Percentiles rank a stretch among this genome's conserved stretches.
Conservation (phyloP, 805 yeast species). For the Starmerella stigmatis region DNA sequence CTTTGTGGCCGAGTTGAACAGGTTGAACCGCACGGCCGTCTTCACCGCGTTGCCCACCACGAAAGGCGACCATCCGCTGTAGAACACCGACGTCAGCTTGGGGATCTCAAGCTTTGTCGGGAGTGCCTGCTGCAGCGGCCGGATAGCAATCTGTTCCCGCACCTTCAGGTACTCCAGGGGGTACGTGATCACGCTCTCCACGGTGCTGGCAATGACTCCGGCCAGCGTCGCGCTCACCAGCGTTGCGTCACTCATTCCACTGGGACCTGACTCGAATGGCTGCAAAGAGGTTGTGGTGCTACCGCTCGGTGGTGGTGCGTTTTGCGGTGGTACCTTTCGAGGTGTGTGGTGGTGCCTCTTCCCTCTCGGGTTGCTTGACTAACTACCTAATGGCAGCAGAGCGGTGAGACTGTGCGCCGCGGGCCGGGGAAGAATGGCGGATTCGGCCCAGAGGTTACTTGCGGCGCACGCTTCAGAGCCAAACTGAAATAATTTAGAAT, state of each 20-base stretch:
- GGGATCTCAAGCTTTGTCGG: conserved; percentile 20
- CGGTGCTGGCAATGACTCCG: conserved; percentile 32
- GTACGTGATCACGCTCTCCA: conserved; percentile 33
- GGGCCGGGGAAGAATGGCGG: too few species aligned
- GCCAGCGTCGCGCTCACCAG: conserved; percentile 32
- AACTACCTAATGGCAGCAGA: not conserved
- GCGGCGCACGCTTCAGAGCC: too few species aligned
- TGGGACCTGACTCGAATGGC: not conserved
- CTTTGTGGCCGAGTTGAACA: conserved; percentile 64
- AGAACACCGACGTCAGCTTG: conserved; percentile 26
- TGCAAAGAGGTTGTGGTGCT: too few species aligned
- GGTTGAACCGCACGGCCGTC: conserved; percentile 59
- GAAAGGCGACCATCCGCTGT: conserved; percentile 62
- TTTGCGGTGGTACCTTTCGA: too few species aligned
- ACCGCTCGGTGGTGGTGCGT: too few species aligned
- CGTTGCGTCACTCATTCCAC: conserved; percentile 13
- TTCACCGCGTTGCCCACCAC: conserved; percentile 66
- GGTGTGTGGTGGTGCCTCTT: not conserved
- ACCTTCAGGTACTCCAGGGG: conserved; percentile 35
- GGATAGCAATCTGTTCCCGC: conserved; percentile 30
- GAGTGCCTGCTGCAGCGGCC: conserved; percentile 13
- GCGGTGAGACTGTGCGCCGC: too few species aligned
- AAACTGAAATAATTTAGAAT: too few species aligned
- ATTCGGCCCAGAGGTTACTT: too few species aligned
- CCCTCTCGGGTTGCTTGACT: not conserved